phyloP scores from a whole-genome alignment of 768 basidiomycete species.

The Pisolithus albus region DNA sequence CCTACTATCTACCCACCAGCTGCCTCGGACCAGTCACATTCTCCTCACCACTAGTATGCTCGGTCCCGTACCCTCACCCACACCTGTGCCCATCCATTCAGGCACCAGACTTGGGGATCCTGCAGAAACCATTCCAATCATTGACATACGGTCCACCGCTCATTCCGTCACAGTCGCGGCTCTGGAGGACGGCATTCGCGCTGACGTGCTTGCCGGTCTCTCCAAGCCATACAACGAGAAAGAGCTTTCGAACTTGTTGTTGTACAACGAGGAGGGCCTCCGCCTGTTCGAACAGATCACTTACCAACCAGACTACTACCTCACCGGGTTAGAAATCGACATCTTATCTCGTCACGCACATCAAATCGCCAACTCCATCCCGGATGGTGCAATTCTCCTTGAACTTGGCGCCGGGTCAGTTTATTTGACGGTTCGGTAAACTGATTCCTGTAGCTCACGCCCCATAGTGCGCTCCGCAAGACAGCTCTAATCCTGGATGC shows the following conservation, averaged over 20 bases:
- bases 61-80: background rate
- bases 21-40: background rate
- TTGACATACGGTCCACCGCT: conserved; percentile 1
- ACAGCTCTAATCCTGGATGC: conserved; percentile 5
- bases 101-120: background rate
- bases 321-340: conserved; percentile 3
- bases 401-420: conserved; percentile 2
- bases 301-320: conserved; percentile 5
- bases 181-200: conserved; percentile 1
- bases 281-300: conserved; percentile 6
- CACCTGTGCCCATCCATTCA: background rate
- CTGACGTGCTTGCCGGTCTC: background rate
- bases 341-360: background rate
- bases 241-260: conserved; percentile 2
- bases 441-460: background rate
- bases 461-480: conserved; percentile 1
- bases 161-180: background rate
- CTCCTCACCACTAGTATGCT: background rate
- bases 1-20: background rate
- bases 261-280: conserved; percentile 6
- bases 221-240: conserved; percentile 4
- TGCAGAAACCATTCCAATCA: background rate
- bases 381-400: background rate
- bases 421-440: background rate
- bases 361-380: conserved; percentile 1